Evolutionary conservation across 371 early-diverging fungal genomes (phyloP).

Genomic region (Sporodiniella umbellata): DNA sequence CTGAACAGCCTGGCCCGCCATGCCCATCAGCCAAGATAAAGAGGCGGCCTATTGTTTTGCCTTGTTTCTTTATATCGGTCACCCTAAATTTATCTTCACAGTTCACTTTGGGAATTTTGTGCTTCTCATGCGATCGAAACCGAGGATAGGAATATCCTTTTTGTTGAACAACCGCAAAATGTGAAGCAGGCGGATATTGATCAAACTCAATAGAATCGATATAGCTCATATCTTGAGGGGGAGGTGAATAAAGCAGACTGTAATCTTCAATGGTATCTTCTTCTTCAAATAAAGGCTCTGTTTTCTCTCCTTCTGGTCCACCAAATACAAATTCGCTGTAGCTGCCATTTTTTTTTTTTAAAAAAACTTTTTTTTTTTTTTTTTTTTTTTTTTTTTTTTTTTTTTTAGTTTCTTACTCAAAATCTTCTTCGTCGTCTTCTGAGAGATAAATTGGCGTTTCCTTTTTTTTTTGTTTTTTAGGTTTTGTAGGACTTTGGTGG

Average conservation of each 20-base stretch:
- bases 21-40: conserved; percentile 66
- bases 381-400: too few relatives aligned
- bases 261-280: conserved; percentile 44
- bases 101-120: conserved; percentile 54
- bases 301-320: conserved; percentile 17
- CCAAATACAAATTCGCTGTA: conserved; percentile 18
- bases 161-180: conserved; percentile 62
- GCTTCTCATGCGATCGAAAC: conserved; percentile 52
- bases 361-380: too few relatives aligned
- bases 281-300: conserved; percentile 8
- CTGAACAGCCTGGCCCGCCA: conserved; percentile 64
- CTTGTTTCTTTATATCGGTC: conserved; percentile 37
- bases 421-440: conserved; percentile 24
- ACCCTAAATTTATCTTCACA: conserved; percentile 66
- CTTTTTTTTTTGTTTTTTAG: conserved; percentile 4
- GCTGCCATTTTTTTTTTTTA: not conserved
- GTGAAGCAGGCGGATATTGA: conserved; percentile 40
- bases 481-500: not conserved
- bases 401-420: conserved; percentile 23
- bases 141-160: conserved; percentile 67
- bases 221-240: conserved; percentile 28
- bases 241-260: conserved; percentile 36
- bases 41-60: conserved; percentile 42
- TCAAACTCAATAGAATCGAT: conserved; percentile 36
- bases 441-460: conserved; percentile 11